Percentiles rank a stretch among this genome's conserved stretches.
These are phyloP conservation scores for Turnera subulata DNA, from an alignment of 345 rosid genomes.

Conservation along the genomic window DNA sequence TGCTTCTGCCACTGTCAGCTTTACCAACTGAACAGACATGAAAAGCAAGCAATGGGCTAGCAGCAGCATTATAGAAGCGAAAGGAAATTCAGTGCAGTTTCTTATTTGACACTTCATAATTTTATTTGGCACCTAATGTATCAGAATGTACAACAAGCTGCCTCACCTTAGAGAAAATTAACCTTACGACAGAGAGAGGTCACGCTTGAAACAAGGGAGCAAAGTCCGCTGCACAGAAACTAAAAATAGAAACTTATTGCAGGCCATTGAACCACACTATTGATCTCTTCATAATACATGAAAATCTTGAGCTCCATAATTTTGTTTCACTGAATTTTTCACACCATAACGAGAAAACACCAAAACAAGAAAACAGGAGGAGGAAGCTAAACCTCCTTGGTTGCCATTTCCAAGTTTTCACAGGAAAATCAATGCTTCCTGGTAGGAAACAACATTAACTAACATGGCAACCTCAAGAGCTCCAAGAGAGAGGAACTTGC, in stretches of 20 bases:
- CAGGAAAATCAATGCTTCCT: constrained; percentile 8
- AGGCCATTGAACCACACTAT: constrained; percentile 17
- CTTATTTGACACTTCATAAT: too few species aligned
- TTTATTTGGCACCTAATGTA: too few species aligned
- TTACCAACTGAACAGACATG: too few species aligned
- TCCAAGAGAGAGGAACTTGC: constrained; percentile 34
- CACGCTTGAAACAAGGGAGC: constrained; percentile 40
- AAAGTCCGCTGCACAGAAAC: constrained; percentile 14
- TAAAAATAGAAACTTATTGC: constrained; percentile 19
- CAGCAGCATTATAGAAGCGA: too few species aligned
- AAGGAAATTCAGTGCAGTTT: too few species aligned
- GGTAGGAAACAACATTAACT: background rate
- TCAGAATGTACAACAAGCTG: too few species aligned
- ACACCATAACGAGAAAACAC: background rate
- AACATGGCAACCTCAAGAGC: constrained; percentile 33
- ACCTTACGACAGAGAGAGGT: constrained; percentile 25
- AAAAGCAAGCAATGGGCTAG: too few species aligned
- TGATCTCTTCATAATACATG: constrained; percentile 14
- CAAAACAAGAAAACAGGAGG: too few species aligned
- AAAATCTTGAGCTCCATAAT: constrained; percentile 9
- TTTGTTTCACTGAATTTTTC: background rate
- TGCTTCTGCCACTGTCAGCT: too few species aligned
- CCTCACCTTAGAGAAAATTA: too few species aligned
- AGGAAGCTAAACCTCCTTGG: background rate
- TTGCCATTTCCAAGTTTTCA: background rate